Percentiles rank a stretch among this genome's conserved stretches.
These are phyloP conservation scores for Hanseniaspora taiwanica DNA, from an alignment of 805 yeast genomes.

Conservation along the genomic window DNA sequence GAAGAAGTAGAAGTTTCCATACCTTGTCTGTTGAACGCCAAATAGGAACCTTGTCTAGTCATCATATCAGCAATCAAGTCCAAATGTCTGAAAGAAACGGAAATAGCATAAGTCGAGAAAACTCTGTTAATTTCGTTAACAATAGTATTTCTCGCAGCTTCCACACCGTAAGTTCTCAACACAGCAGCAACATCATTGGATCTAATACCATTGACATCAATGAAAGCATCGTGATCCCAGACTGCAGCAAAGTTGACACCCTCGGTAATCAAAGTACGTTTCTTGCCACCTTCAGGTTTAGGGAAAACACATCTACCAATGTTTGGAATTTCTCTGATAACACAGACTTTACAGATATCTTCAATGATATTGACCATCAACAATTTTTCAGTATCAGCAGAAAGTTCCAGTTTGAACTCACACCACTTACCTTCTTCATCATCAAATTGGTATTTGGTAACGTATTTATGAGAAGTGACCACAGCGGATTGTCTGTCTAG, in stretches of 20 bases:
- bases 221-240: slow-evolving; percentile 95
- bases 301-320: slow-evolving; percentile 93
- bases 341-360: slow-evolving; percentile 76
- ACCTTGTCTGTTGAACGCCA: slow-evolving; percentile 97
- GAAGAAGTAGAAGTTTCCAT: slow-evolving; percentile 92
- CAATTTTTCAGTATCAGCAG: slow-evolving; percentile 79
- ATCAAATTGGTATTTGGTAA: slow-evolving; percentile 78
- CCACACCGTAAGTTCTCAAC: slow-evolving; percentile 87
- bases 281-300: slow-evolving; percentile 49
- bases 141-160: slow-evolving; percentile 96
- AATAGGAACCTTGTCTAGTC: slow-evolving; percentile 96
- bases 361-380: slow-evolving; percentile 96
- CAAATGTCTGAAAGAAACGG: slow-evolving; percentile 85
- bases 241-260: slow-evolving; percentile 96
- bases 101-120: slow-evolving; percentile 89
- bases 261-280: slow-evolving; percentile 78
- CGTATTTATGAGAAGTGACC: slow-evolving; percentile 54
- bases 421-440: slow-evolving; percentile 87
- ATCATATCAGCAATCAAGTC: slow-evolving; percentile 96
- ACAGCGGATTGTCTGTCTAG: slow-evolving; percentile 79
- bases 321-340: slow-evolving; percentile 80
- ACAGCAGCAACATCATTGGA: slow-evolving; percentile 93
- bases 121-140: slow-evolving; percentile 92
- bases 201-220: slow-evolving; percentile 76
- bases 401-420: slow-evolving; percentile 70